A percentile compares a stretch with the other conserved stretches of the same genome.
These are phyloP conservation scores for Coriaria nepalensis DNA, from an alignment of 306 rosid genomes.

Conservation along the genomic window DNA sequence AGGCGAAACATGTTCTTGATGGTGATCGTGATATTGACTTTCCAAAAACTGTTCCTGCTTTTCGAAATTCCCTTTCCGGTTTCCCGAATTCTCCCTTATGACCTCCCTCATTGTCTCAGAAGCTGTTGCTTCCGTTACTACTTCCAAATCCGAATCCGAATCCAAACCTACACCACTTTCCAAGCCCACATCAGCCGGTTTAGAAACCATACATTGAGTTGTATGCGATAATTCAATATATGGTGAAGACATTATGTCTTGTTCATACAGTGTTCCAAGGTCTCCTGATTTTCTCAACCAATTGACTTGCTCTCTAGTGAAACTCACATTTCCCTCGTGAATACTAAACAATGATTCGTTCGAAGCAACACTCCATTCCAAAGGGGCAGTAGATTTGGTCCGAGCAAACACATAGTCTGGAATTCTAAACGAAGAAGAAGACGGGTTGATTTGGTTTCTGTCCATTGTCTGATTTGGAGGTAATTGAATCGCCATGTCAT, in stretches of 20 bases:
- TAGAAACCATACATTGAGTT: constrained; percentile 17
- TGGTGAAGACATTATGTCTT: constrained; percentile 4
- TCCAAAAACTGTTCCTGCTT: background rate
- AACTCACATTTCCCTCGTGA: constrained; percentile 74
- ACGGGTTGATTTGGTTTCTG: constrained; percentile 22
- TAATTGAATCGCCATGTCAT: constrained; percentile 22
- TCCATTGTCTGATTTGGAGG: constrained; percentile 69
- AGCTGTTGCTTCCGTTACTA: constrained; percentile 42
- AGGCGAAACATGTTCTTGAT: background rate
- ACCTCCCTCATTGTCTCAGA: constrained; percentile 71
- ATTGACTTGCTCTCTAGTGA: constrained; percentile 38
- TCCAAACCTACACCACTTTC: constrained; percentile 2
- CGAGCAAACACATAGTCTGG: constrained; percentile 68
- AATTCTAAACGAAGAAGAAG: constrained; percentile 30
- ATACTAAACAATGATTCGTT: constrained; percentile 86
- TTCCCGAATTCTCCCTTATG: constrained; percentile 38
- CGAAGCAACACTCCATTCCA: constrained; percentile 77
- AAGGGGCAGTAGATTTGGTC: constrained; percentile 28
- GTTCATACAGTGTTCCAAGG: constrained; percentile 29
- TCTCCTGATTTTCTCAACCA: constrained; percentile 39
- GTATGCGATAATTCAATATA: constrained; percentile 16
- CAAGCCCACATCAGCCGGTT: constrained; percentile 21
- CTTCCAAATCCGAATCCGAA: constrained; percentile 10
- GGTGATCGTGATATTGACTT: constrained; percentile 6
- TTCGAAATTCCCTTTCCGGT: background rate